A percentile compares a stretch with the other conserved stretches of the same genome.
Conservation (phyloP, 108 stramenopile species). For the Skeletonema marinoi region DNA sequence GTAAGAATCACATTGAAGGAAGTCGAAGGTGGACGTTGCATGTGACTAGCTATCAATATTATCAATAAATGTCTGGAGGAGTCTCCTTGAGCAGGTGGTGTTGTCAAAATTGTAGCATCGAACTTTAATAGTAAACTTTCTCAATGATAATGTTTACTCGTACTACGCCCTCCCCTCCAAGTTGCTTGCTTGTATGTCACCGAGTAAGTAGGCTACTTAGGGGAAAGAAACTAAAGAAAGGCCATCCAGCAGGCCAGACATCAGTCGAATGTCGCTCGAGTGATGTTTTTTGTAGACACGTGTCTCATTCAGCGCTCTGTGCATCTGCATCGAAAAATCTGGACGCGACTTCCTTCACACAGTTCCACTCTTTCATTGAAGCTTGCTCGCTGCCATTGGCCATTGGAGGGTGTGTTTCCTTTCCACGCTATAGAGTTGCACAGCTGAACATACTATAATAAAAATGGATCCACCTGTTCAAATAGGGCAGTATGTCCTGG, state of each 20-base stretch:
- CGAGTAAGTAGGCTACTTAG: no score
- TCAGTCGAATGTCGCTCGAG: no score
- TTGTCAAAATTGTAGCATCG: not conserved
- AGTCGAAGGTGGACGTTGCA: not conserved
- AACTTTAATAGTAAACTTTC: not conserved
- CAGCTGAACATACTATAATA: not conserved
- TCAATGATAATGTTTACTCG: not conserved
- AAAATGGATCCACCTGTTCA: constrained; percentile 81
- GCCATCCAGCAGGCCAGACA: no score
- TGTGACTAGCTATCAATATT: not conserved
- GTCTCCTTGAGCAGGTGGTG: not conserved
- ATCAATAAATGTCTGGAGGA: not conserved
- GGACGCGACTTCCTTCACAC: no score
- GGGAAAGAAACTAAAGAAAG: no score
- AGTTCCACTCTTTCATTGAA: no score
- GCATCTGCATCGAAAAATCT: no score
- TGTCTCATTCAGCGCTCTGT: no score
- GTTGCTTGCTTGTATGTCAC: no score
- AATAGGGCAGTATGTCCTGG: constrained; percentile 97
- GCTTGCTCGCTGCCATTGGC: no score
- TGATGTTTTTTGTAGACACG: no score
- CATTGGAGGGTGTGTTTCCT: not conserved
- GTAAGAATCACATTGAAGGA: not conserved
- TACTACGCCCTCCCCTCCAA: no score
- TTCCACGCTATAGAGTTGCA: not conserved